phyloP scores from a whole-genome alignment of 441 rosid genomes.

The Raphanus hybrid region DNA sequence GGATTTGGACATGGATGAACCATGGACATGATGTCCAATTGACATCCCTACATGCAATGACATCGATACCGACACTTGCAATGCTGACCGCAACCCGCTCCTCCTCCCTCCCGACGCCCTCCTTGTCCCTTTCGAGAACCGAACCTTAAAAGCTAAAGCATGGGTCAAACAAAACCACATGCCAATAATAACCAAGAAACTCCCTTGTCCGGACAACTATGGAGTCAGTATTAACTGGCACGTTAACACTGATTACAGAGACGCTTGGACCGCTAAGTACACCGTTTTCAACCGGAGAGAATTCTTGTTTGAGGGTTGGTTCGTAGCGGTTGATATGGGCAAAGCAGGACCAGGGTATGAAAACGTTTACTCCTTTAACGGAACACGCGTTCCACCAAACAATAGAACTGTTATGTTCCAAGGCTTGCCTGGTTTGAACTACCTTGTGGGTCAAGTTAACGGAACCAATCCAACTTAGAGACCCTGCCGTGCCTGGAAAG shows the following conservation, averaged over 20 bases:
- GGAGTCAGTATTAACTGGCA: constrained; percentile 96
- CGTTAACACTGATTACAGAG: constrained; percentile 61
- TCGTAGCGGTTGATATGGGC: constrained; percentile 61
- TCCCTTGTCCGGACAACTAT: constrained; percentile 92
- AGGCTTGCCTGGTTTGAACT: constrained; percentile 71
- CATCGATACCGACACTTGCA: constrained; percentile 50
- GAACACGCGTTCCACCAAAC: constrained; percentile 53
- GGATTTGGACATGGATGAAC: too few relatives aligned
- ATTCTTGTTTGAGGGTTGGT: constrained; percentile 69
- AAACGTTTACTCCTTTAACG: constrained; percentile 83
- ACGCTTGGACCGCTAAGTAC: constrained; percentile 83
- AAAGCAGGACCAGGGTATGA: constrained; percentile 69
- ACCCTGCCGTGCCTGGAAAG: constrained; percentile 79
- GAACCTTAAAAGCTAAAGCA: constrained; percentile 70
- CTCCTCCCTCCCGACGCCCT: constrained; percentile 79
- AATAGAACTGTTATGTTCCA: constrained; percentile 71
- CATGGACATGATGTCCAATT: too few relatives aligned
- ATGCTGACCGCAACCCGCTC: constrained; percentile 53
- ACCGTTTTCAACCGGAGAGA: constrained; percentile 85
- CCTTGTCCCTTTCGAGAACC: constrained; percentile 66
- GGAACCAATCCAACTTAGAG: constrained; percentile 50
- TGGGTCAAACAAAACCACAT: constrained; percentile 71
- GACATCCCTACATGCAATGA: constrained; percentile 36
- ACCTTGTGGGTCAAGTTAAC: constrained; percentile 61
- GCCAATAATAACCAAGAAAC: constrained; percentile 58